These are phyloP conservation scores for Pichia thaimueangensis DNA, from an alignment of 805 yeast genomes.

Conservation along the genomic window DNA sequence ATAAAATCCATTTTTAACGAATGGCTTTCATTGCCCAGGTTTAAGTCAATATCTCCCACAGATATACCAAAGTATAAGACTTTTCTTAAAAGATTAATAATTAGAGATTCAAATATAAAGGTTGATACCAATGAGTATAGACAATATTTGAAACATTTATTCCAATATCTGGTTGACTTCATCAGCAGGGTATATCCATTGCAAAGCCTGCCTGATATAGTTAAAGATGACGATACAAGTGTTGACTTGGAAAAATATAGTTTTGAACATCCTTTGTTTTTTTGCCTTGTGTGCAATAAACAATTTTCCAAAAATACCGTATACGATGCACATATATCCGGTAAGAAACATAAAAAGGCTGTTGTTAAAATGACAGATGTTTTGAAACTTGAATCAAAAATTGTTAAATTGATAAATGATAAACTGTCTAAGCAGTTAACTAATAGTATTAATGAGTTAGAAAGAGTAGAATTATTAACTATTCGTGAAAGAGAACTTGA, in stretches of 20 bases:
- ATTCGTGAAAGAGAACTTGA: constrained; percentile 55
- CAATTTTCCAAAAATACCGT: constrained; percentile 59
- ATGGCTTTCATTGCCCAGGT: constrained; percentile 44
- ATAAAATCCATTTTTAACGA: constrained; percentile 42
- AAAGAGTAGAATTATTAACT: constrained; percentile 62
- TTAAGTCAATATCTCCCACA: not conserved
- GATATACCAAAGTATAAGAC: constrained; percentile 19
- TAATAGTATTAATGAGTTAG: constrained; percentile 53
- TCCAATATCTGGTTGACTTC: constrained; percentile 44
- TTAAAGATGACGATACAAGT: not conserved
- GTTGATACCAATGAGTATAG: constrained; percentile 30
- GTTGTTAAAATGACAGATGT: constrained; percentile 3
- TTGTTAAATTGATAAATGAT: not conserved
- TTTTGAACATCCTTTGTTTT: constrained; percentile 21
- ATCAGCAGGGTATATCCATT: constrained; percentile 45
- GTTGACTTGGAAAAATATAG: constrained; percentile 5
- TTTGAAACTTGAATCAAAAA: constrained; percentile 6
- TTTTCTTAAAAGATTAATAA: constrained; percentile 12
- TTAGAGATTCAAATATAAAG: constrained; percentile 22
- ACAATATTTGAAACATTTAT: constrained; percentile 40
- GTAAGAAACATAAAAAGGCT: constrained; percentile 68
- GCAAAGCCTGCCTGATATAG: constrained; percentile 22
- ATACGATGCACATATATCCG: constrained; percentile 59
- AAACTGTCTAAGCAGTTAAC: constrained; percentile 34
- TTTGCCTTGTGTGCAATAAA: constrained; percentile 60